These are phyloP conservation scores for Chenopodium suecicum DNA, from an alignment of 148 eudicot species.

Conservation along the genomic window DNA sequence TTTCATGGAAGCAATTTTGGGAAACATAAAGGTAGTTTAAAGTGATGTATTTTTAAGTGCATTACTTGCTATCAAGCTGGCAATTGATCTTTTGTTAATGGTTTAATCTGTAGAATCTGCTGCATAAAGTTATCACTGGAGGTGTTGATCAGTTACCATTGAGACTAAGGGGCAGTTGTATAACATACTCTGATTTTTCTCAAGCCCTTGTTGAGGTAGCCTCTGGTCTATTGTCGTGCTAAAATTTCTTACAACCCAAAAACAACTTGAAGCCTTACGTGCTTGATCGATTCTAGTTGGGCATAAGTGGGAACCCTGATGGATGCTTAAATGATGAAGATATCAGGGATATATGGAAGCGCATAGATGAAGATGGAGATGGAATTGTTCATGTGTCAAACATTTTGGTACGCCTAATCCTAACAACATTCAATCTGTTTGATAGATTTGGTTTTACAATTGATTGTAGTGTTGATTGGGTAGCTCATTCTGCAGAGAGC, in stretches of 20 bases:
- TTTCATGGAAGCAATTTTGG: constrained; percentile 45
- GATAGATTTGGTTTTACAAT: neutral
- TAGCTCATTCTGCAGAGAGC: neutral
- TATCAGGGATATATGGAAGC: constrained; percentile 42
- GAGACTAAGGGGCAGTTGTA: constrained; percentile 29
- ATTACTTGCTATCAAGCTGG: neutral
- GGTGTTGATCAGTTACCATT: constrained; percentile 19
- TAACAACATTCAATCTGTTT: no score
- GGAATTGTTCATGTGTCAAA: constrained; percentile 37
- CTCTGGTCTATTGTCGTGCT: neutral
- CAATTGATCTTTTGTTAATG: constrained; percentile 1
- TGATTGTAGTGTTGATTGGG: neutral
- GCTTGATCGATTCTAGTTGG: constrained; percentile 25
- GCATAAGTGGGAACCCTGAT: constrained; percentile 32
- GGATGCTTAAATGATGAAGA: constrained; percentile 37
- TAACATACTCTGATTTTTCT: constrained; percentile 40
- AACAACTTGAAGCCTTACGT: neutral
- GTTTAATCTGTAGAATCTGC: constrained; percentile 31
- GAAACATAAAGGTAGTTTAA: constrained; percentile 36
- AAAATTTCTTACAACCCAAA: neutral
- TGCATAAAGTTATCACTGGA: constrained; percentile 25
- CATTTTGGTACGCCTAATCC: neutral
- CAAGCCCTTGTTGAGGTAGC: constrained; percentile 39
- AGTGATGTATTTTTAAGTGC: neutral
- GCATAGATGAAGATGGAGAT: constrained; percentile 39